Evolutionary conservation across 1,139 yeast species (phyloP), one percentile per base, ranked within the genome.

Genomic region (Wickerhamomyces sp.): DNA sequence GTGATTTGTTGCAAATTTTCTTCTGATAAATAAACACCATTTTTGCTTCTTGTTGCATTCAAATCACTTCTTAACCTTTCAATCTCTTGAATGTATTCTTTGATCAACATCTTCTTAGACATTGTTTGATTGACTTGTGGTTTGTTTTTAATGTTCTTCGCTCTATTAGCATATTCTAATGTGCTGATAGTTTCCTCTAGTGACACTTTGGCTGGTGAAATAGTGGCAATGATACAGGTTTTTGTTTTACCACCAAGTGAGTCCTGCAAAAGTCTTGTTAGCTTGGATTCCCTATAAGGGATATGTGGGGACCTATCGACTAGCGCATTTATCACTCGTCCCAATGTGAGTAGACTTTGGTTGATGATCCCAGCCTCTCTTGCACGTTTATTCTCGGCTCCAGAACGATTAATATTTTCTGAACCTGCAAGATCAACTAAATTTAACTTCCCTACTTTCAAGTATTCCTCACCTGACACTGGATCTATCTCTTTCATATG

Each of bases 391-490:
- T 81, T 78, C 39, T 70, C 76, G 0, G 95, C 92, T 1, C 96
- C 96, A 0, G 95, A 83, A 42, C 87, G 67, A 44, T 70, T 76
- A 36, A 88, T 80, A 53, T 87, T 86, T 56, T 84, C 95, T 14
- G 94, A 83, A 0, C 97, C 96, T 0, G 97, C 97, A 46, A 89
- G 68, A 64, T 89, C 96, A 3, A 88, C 95, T 30, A 89, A 65
- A 55, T 87, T 86, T 56, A 89, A 71, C 49, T 81, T 84, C 4
- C 88, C 83, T 18, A 65, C 65, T 48, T 64, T 67, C 37, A 73
- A 59, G 35, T 67, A 70, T 36, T 67, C 68, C 32, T 61, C 67
- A 17, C 67, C 63, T 17, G 64, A 57, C 2, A 54, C 47, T 5
- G 67, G 65, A 38, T 73, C 68, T 15, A 57, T 50, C 40, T 64